Percentiles rank a stretch among this genome's conserved stretches.
These are phyloP conservation scores for Zoysia matrella DNA, from an alignment of 202 grass and related monocot genomes.

Conservation along the genomic window DNA sequence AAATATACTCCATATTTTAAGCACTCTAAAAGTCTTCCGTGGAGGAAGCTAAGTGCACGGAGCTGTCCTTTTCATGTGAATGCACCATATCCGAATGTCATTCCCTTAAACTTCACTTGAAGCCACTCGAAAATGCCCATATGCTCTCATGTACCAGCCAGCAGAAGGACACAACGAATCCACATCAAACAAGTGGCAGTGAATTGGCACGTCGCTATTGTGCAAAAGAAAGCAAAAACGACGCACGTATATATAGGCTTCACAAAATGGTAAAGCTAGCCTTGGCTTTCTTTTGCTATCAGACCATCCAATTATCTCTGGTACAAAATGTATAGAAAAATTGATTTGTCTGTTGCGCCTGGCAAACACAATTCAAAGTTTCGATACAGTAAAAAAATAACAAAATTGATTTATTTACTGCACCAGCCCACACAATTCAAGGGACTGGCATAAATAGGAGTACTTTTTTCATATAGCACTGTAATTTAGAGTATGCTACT, in stretches of 20 bases:
- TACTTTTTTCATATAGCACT: background rate
- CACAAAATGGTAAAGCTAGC: background rate
- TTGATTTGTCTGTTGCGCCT: background rate
- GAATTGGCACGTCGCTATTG: slow-evolving; percentile 5
- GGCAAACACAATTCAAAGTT: background rate
- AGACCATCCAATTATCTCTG: background rate
- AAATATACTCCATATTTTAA: no score
- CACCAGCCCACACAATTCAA: no score
- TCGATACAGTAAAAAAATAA: no score
- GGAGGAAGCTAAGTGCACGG: no score
- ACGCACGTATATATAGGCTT: background rate
- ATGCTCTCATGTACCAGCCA: background rate
- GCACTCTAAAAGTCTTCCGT: no score
- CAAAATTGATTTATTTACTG: no score
- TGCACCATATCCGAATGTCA: background rate
- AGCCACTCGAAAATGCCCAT: background rate
- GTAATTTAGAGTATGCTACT: background rate
- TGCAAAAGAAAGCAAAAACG: slow-evolving; percentile 40
- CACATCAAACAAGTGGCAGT: background rate
- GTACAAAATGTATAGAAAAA: background rate
- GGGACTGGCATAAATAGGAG: no score
- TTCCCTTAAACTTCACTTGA: background rate
- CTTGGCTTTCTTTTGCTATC: background rate
- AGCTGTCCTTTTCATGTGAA: background rate
- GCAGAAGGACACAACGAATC: background rate